Evolutionary conservation across 1,139 yeast species (phyloP).

Genomic region (Debaryomyces robertsiae): DNA sequence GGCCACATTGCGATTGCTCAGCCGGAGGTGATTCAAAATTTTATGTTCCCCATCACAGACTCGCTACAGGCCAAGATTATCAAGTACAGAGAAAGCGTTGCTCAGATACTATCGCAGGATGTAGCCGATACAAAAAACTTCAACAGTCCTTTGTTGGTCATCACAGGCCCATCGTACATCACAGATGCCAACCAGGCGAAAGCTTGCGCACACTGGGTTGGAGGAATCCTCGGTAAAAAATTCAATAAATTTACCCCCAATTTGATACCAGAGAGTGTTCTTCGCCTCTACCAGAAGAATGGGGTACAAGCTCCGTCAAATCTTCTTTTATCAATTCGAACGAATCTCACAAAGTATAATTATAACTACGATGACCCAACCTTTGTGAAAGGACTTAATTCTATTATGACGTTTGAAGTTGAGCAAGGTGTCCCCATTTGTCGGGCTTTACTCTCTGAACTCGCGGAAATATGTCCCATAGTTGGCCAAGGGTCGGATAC

Average conservation of each 20-base stretch:
- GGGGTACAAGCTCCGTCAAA: slow-evolving; percentile 13
- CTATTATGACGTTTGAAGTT: slow-evolving; percentile 37
- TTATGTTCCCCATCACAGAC: slow-evolving; percentile 37
- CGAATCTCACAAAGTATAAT: slow-evolving; percentile 36
- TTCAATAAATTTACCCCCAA: slow-evolving; percentile 13
- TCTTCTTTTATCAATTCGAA: slow-evolving; percentile 28
- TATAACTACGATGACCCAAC: slow-evolving; percentile 14
- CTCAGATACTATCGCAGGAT: slow-evolving; percentile 17
- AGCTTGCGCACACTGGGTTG: slow-evolving; percentile 48
- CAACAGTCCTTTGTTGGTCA: slow-evolving; percentile 31
- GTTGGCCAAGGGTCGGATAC: slow-evolving; percentile 48
- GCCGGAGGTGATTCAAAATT: slow-evolving; percentile 49
- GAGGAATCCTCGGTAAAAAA: slow-evolving; percentile 23
- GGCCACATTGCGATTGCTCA: slow-evolving; percentile 43
- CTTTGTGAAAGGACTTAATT: slow-evolving; percentile 11
- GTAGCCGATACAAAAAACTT: slow-evolving; percentile 8
- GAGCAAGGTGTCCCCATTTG: slow-evolving; percentile 43
- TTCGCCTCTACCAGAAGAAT: slow-evolving; percentile 16
- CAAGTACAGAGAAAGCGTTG: slow-evolving; percentile 20
- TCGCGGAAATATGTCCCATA: slow-evolving; percentile 39
- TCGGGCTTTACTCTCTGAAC: slow-evolving; percentile 37
- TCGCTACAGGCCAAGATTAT: slow-evolving; percentile 31
- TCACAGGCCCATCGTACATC: slow-evolving; percentile 43
- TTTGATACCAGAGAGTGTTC: slow-evolving; percentile 16
- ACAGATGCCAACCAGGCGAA: slow-evolving; percentile 32